phyloP scores from a whole-genome alignment of 306 rosid genomes.

The Ziziphus jujuba region DNA sequence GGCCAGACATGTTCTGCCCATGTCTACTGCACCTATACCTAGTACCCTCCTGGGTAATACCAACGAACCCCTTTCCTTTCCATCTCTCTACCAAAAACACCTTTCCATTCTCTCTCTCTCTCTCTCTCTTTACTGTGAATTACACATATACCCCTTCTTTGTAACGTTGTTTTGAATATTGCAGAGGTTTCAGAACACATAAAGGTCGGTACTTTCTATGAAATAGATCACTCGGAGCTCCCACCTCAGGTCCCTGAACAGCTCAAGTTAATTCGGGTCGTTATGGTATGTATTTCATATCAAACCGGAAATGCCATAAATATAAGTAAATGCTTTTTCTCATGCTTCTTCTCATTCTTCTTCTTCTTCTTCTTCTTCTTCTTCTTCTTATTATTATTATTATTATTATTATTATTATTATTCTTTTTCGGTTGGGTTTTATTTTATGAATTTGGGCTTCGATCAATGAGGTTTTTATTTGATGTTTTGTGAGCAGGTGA shows the following conservation, averaged over 20 bases:
- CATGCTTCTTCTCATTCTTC: too few relatives aligned
- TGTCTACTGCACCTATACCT: slow-evolving; percentile 34
- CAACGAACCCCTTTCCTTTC: too few relatives aligned
- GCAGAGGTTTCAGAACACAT: slow-evolving; percentile 48
- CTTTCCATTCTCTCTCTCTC: too few relatives aligned
- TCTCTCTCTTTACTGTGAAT: background rate
- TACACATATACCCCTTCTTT: background rate
- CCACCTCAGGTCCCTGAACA: slow-evolving; percentile 48
- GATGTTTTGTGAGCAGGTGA: slow-evolving; percentile 45
- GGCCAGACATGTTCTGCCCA: slow-evolving; percentile 45
- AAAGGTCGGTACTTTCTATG: slow-evolving; percentile 61
- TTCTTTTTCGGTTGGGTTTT: slow-evolving; percentile 1
- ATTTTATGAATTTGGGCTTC: background rate
- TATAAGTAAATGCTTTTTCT: background rate
- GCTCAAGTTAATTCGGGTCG: slow-evolving; percentile 54
- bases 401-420: too few relatives aligned
- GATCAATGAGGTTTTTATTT: background rate
- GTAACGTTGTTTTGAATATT: background rate
- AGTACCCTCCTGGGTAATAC: slow-evolving; percentile 32
- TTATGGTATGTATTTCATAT: slow-evolving; percentile 49
- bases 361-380: too few relatives aligned
- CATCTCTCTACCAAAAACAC: too few relatives aligned
- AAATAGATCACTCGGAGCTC: slow-evolving; percentile 65
- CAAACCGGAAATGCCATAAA: background rate
- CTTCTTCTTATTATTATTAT: too few relatives aligned